phyloP scores from a whole-genome alignment of 106 monocot genomes.

The Amphibolis antarctica region DNA sequence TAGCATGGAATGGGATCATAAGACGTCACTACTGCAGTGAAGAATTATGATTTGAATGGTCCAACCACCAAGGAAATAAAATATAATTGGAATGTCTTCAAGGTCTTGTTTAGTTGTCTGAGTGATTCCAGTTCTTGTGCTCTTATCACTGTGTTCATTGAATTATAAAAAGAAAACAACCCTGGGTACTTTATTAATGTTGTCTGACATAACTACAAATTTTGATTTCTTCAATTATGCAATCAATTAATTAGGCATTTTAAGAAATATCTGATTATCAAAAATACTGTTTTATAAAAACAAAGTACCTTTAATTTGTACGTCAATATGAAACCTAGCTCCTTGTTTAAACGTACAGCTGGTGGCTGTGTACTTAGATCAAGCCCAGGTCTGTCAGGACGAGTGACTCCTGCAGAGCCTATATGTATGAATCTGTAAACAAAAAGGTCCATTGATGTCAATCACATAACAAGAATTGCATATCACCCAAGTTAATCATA shows the following conservation, averaged over 20 bases:
- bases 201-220: no score
- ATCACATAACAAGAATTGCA: not conserved
- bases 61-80: not conserved
- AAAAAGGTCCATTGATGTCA: not conserved
- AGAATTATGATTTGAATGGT: not conserved
- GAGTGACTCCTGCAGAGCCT: slow-evolving; percentile 87
- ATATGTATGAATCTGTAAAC: slow-evolving; percentile 49
- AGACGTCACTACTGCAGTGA: no score
- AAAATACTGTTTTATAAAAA: not conserved
- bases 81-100: not conserved
- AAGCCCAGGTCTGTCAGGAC: slow-evolving; percentile 87
- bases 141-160: no score
- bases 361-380: slow-evolving; percentile 97
- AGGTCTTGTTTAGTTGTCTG: no score
- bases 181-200: no score
- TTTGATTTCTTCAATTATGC: no score
- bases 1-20: no score
- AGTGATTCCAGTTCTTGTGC: no score
- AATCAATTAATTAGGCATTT: no score
- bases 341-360: slow-evolving; percentile 98
- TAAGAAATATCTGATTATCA: no score
- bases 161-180: no score
- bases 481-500: not conserved
- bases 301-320: slow-evolving; percentile 74
- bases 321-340: slow-evolving; percentile 74